A percentile compares a stretch with the other conserved stretches of the same genome.
These are phyloP conservation scores for Spirogloea muscicola DNA, from an alignment of 139 green algal species.

Conservation along the genomic window DNA sequence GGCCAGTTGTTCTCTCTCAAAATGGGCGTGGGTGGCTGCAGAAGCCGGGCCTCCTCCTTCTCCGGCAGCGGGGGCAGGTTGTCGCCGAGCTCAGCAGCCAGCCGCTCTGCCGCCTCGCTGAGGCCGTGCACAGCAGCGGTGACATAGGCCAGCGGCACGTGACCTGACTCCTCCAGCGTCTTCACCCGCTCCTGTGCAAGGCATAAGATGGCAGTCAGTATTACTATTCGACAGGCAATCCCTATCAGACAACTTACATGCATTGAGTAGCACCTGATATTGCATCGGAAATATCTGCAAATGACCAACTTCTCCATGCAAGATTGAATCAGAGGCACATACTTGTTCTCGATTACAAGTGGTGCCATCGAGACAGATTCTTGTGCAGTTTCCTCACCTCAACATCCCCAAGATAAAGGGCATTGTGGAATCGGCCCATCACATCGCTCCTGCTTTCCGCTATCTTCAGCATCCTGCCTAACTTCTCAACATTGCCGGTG, in stretches of 20 bases:
- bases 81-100: conserved; percentile 60
- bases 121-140: conserved; percentile 63
- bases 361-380: too few species aligned
- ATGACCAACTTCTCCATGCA: too few species aligned
- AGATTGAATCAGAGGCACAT: too few species aligned
- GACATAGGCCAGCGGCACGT: conserved; percentile 85
- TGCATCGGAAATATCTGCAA: too few species aligned
- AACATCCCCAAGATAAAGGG: conserved; percentile 94
- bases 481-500: conserved; percentile 87
- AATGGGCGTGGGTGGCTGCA: conserved; percentile 71
- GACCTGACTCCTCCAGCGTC: conserved; percentile 88
- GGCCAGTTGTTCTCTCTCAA: conserved; percentile 94
- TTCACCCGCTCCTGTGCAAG: conserved; percentile 52
- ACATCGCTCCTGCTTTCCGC: conserved; percentile 90
- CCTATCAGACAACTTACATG: too few species aligned
- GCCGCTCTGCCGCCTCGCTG: conserved; percentile 52
- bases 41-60: conserved; percentile 44
- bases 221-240: too few species aligned
- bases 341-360: too few species aligned
- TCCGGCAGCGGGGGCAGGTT: conserved; percentile 47
- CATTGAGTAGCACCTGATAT: too few species aligned
- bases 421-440: conserved; percentile 95
- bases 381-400: too few species aligned
- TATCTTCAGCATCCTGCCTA: conserved; percentile 98
- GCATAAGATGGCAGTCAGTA: too few species aligned